These are phyloP conservation scores for Diaporthe citri DNA, from an alignment of 2,329 filamentous ascomycete genomes.

Conservation along the genomic window DNA sequence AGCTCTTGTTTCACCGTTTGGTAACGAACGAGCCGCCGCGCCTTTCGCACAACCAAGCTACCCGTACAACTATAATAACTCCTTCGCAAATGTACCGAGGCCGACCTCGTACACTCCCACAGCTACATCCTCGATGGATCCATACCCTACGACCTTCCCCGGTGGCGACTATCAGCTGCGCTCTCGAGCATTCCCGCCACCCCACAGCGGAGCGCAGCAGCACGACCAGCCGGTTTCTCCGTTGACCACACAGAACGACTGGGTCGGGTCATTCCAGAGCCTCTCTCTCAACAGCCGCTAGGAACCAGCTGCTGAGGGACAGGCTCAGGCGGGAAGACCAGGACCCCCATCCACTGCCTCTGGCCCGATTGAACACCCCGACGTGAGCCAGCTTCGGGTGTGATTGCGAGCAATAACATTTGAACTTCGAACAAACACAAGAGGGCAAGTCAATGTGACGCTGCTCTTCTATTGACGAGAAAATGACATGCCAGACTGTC, in stretches of 20 bases:
- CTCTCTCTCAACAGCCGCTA: conserved; percentile 77
- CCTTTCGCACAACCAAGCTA: conserved; percentile 56
- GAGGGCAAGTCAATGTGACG: conserved; percentile 33
- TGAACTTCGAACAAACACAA: conserved; percentile 36
- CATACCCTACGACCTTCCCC: conserved; percentile 56
- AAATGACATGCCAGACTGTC: conserved; percentile 39
- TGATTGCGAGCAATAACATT: conserved; percentile 29
- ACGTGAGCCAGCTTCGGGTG: conserved; percentile 32
- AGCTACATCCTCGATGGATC: conserved; percentile 57
- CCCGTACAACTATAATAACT: conserved; percentile 57
- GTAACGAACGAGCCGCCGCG: conserved; percentile 56
- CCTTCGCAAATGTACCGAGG: conserved; percentile 57
- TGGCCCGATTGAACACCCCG: not conserved
- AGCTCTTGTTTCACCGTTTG: conserved; percentile 57
- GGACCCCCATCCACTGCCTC: not conserved
- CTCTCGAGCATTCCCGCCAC: conserved; percentile 59
- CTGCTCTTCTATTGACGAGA: conserved; percentile 38
- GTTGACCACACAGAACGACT: conserved; percentile 66
- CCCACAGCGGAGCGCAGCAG: conserved; percentile 50
- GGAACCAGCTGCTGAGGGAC: conserved; percentile 38
- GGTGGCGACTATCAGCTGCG: conserved; percentile 59
- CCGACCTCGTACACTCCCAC: conserved; percentile 55
- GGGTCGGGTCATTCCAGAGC: conserved; percentile 75
- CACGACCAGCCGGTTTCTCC: conserved; percentile 56
- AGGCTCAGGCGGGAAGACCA: not conserved